Evolutionary conservation across 176 grass and related monocot species (phyloP), one percentile per base, ranked within the genome.

Genomic region (Triticum urartu): DNA sequence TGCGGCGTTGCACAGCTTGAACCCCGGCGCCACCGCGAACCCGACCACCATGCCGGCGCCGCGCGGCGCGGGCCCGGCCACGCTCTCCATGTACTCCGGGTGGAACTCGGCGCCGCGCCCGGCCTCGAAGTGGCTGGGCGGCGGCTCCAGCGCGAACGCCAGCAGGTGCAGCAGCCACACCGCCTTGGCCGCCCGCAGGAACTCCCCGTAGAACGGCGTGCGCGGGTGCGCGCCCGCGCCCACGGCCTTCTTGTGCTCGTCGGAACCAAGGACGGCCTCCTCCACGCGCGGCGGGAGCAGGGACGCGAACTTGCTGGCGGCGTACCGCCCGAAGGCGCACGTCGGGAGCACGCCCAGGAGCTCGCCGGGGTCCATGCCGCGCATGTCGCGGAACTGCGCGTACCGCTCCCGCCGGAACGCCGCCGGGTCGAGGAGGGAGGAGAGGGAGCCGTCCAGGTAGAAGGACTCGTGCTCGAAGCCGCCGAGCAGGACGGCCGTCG

Each of bases 391-490:
- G 87, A 90, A 96, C 85, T 98, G 97, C 78, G 83, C 13, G 88
- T 92, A 93, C 77, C 87, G 90, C 59, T 91, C 92, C 11, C 90
- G 83, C 5, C 94, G 94, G 90, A 91, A 98, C 13, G 93, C 94
- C 3, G 86, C 84, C 18, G 97, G 97, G 64, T 94, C 89, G 9
- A 98, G 92, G 75, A 98, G 94, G 10, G 97, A 98, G 1, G 93
- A 90, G 36, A 98, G 97, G 12, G 97, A 98, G 3, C 97, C 97
- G 69, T 98, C 97, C 8, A 98, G 81, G 92, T 96, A 98, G 90
- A 98, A 98, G 7, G 97, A 93, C 86, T 98, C 97, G 62, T 98
- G 93, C 89, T 98, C 97, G 84, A 98, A 98, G 32, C 92, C 93
- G 58, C 88, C 86, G 70, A 98, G 94, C 66, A 95, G 81, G 11